Evolutionary conservation across 23 red algal genomes (phyloP).

Genomic region (Cyanidium caldarium): DNA sequence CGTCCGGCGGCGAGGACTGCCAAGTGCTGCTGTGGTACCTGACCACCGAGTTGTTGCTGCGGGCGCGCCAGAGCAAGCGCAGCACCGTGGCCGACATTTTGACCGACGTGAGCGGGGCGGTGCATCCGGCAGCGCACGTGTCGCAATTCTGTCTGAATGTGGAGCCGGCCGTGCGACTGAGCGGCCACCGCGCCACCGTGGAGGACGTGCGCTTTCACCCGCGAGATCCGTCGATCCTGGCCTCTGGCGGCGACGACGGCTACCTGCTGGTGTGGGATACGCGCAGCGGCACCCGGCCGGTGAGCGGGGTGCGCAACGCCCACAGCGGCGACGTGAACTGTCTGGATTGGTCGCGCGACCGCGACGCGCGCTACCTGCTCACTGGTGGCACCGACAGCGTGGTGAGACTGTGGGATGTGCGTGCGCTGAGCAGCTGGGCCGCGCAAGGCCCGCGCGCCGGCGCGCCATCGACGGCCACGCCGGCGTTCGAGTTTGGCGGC

Average conservation of each 20-base stretch:
- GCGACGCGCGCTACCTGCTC: conserved; percentile 11
- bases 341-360: conserved; percentile 38
- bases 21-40: conserved; percentile 48
- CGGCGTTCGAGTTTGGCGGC: conserved; percentile 7
- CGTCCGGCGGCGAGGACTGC: conserved; percentile 36
- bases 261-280: conserved; percentile 43
- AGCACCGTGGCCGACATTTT: conserved; percentile 14
- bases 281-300: conserved; percentile 17
- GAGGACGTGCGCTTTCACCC: conserved; percentile 56
- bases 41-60: not conserved
- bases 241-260: conserved; percentile 32
- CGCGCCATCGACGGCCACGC: not conserved
- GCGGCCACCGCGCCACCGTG: conserved; percentile 37
- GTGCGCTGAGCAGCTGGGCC: conserved; percentile 13
- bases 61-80: conserved; percentile 16
- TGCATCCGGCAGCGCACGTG: not conserved
- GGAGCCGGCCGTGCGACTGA: not conserved
- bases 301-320: conserved; percentile 12
- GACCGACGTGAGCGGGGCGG: not conserved
- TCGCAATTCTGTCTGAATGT: not conserved
- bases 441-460: conserved; percentile 10
- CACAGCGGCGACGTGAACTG: conserved; percentile 61
- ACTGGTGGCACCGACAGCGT: conserved; percentile 50
- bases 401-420: conserved; percentile 55
- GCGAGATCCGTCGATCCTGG: conserved; percentile 13